phyloP scores from a whole-genome alignment of 2,329 filamentous ascomycete genomes.

The Xylariaceae sp. region DNA sequence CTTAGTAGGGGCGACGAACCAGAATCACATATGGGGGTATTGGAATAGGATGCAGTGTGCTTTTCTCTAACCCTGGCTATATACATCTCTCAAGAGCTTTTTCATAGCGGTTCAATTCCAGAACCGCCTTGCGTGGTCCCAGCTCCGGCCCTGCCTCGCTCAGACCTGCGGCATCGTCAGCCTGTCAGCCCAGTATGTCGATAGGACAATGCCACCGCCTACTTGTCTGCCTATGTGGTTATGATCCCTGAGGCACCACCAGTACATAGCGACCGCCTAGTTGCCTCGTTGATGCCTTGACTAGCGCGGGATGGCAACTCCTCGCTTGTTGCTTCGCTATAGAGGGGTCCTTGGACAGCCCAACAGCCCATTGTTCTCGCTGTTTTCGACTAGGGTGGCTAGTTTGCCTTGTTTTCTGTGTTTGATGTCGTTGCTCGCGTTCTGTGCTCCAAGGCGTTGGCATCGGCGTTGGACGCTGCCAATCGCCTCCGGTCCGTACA shows the following conservation, averaged over 20 bases:
- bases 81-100: too few relatives aligned
- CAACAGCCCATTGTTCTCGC: neutral
- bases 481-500: too few relatives aligned
- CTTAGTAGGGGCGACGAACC: too few relatives aligned
- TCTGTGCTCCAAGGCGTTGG: neutral
- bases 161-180: too few relatives aligned
- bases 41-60: too few relatives aligned
- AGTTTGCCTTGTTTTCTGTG: neutral
- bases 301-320: slow-evolving; percentile 3
- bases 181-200: too few relatives aligned
- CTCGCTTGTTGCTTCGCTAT: slow-evolving; percentile 2
- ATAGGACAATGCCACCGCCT: neutral
- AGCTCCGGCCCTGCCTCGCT: too few relatives aligned
- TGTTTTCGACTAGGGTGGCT: neutral
- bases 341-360: neutral
- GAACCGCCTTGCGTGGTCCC: too few relatives aligned
- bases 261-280: slow-evolving; percentile 4
- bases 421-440: neutral
- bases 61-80: too few relatives aligned
- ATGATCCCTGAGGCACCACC: neutral
- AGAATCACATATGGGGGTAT: too few relatives aligned
- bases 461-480: too few relatives aligned
- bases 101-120: too few relatives aligned
- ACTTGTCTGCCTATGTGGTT: neutral
- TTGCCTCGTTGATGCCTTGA: slow-evolving; percentile 8